Conservation (phyloP, 2,329 filamentous ascomycete genomes). For the Sclerotinia nivalis region DNA sequence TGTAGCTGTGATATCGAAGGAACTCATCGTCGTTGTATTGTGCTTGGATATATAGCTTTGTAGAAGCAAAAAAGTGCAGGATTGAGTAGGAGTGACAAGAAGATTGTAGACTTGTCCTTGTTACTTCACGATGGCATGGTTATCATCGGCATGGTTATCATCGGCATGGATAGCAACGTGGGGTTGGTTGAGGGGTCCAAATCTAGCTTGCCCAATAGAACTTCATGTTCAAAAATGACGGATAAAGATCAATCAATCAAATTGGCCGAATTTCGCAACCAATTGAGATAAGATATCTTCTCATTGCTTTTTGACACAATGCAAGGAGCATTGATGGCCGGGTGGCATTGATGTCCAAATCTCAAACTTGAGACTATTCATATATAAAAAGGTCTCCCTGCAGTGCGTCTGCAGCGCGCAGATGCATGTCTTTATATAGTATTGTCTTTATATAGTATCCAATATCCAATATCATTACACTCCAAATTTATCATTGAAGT, state of each 20-base stretch:
- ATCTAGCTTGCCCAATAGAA: constrained; percentile 7
- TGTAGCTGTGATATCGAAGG: constrained; percentile 56
- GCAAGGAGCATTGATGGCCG: not conserved
- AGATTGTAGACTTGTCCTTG: not conserved
- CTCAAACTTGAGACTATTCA: constrained; percentile 19
- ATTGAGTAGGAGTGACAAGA: not conserved
- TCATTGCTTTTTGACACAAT: constrained; percentile 4
- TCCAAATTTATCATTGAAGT: not conserved
- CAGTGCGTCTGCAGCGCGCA: constrained; percentile 15
- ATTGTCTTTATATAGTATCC: not conserved
- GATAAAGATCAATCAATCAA: not conserved
- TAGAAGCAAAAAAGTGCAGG: not conserved
- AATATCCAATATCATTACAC: not conserved
- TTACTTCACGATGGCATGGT: constrained; percentile 9
- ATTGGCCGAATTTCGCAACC: constrained; percentile 2
- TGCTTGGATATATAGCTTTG: not conserved
- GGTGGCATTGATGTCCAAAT: constrained; percentile 17
- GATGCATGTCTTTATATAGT: not conserved
- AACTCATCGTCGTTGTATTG: constrained; percentile 30
- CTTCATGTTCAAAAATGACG: constrained; percentile 24
- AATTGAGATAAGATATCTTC: constrained; percentile 10
- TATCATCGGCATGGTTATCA: not conserved
- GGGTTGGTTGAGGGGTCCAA: constrained; percentile 14
- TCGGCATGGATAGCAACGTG: constrained; percentile 5
- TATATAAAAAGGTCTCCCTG: not conserved